These are phyloP conservation scores for Hygrophorus pudorinus DNA, from an alignment of 768 basidiomycete genomes.

Conservation along the genomic window DNA sequence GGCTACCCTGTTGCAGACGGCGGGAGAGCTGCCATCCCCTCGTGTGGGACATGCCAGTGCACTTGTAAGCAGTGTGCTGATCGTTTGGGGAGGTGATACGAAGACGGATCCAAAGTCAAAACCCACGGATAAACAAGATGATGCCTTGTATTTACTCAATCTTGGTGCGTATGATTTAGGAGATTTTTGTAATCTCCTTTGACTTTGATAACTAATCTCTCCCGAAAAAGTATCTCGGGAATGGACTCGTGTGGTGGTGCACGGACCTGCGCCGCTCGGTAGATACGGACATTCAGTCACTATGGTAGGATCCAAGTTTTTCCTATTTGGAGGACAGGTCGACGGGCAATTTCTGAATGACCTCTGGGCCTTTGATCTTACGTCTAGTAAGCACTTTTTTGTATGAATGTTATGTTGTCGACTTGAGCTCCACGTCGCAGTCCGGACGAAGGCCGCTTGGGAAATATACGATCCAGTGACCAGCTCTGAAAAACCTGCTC, in stretches of 20 bases:
- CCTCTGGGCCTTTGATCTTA: slow-evolving; percentile 92
- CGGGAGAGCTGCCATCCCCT: slow-evolving; percentile 78
- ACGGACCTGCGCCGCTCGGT: slow-evolving; percentile 71
- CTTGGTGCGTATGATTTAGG: slow-evolving; percentile 51
- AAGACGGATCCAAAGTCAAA: slow-evolving; percentile 60
- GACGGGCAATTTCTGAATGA: slow-evolving; percentile 93
- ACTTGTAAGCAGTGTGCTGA: slow-evolving; percentile 88
- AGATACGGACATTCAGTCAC: slow-evolving; percentile 95
- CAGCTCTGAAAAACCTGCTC: slow-evolving; percentile 54
- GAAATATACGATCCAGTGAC: slow-evolving; percentile 57
- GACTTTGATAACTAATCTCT: neutral
- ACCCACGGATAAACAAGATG: slow-evolving; percentile 73
- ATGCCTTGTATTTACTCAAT: slow-evolving; percentile 89
- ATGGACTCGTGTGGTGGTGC: slow-evolving; percentile 83
- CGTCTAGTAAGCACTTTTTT: slow-evolving; percentile 56
- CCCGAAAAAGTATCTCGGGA: slow-evolving; percentile 68
- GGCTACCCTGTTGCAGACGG: slow-evolving; percentile 76
- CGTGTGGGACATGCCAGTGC: slow-evolving; percentile 97
- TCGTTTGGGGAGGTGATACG: slow-evolving; percentile 98
- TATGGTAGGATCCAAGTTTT: slow-evolving; percentile 85
- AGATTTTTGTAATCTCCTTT: neutral
- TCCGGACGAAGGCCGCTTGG: slow-evolving; percentile 80
- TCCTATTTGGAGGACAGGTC: slow-evolving; percentile 93
- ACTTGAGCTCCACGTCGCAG: slow-evolving; percentile 27
- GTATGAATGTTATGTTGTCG: neutral